Percentiles rank a stretch among this genome's conserved stretches.
phyloP scores from a whole-genome alignment of 1,139 yeast species.

The Sugiyamaella novakii region DNA sequence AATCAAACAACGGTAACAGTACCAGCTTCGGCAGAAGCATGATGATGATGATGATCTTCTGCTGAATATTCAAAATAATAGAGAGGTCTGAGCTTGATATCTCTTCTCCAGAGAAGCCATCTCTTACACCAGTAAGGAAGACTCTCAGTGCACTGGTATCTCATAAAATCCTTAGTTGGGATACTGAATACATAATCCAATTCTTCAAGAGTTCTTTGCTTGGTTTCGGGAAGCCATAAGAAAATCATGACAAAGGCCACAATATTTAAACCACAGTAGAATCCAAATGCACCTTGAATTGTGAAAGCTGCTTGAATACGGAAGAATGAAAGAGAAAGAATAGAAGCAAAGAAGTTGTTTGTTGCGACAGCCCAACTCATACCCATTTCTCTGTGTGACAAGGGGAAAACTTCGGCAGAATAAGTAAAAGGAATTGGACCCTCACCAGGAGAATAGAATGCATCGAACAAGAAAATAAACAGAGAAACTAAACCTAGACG shows the following conservation, averaged over 20 bases:
- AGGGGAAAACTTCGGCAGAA: constrained; percentile 73
- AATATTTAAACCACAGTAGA: constrained; percentile 30
- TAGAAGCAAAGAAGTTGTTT: constrained; percentile 74
- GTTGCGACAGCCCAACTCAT: constrained; percentile 75
- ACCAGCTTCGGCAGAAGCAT: not conserved
- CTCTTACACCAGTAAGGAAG: constrained; percentile 29
- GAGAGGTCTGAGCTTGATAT: constrained; percentile 23
- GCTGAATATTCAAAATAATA: constrained; percentile 23
- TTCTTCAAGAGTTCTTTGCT: constrained; percentile 30
- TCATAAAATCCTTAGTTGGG: constrained; percentile 27
- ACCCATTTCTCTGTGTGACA: constrained; percentile 71
- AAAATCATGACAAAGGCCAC: constrained; percentile 29
- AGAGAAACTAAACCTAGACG: constrained; percentile 61
- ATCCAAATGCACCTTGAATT: constrained; percentile 30
- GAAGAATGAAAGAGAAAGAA: constrained; percentile 57
- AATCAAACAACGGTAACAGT: constrained; percentile 1
- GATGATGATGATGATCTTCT: not conserved
- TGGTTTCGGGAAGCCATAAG: constrained; percentile 31
- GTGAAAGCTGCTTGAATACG: constrained; percentile 29
- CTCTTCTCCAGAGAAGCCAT: constrained; percentile 23
- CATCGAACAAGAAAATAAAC: constrained; percentile 58
- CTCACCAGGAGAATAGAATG: constrained; percentile 70
- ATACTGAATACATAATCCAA: constrained; percentile 25
- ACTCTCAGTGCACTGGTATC: constrained; percentile 27
- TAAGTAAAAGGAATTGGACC: constrained; percentile 80